A percentile compares a stretch with the other conserved stretches of the same genome.
Conservation (phyloP, 306 rosid genomes). For the Quercus mongolica region DNA sequence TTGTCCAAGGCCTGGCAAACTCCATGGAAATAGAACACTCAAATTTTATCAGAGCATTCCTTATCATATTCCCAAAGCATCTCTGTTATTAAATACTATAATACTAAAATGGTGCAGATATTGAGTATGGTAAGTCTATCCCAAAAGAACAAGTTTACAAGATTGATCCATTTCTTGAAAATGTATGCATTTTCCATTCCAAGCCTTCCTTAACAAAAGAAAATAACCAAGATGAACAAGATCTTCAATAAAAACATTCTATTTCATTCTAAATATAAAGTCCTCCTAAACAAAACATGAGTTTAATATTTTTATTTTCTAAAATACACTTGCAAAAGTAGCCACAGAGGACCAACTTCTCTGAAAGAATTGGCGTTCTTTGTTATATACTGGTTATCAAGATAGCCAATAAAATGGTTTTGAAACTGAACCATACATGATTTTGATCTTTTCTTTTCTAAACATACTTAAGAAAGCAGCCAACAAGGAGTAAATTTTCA, state of each 20-base stretch:
- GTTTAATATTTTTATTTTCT: neutral
- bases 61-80: neutral
- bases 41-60: neutral
- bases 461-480: no score
- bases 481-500: no score
- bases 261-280: neutral
- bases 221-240: neutral
- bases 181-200: neutral
- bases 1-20: no score
- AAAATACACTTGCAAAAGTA: neutral
- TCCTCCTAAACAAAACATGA: neutral
- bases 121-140: neutral
- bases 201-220: neutral
- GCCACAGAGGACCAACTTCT: neutral
- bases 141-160: neutral
- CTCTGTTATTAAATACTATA: neutral
- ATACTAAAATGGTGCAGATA: neutral
- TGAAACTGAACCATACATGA: no score
- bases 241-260: no score
- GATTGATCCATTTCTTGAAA: neutral
- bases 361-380: neutral
- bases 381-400: neutral
- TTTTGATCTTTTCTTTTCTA: no score
- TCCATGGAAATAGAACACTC: neutral
- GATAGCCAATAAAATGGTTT: no score